Evolutionary conservation across 1,284 basidiomycete species (phyloP), one percentile per base, ranked within the genome.

Genomic region (Ganoderma multipileum): DNA sequence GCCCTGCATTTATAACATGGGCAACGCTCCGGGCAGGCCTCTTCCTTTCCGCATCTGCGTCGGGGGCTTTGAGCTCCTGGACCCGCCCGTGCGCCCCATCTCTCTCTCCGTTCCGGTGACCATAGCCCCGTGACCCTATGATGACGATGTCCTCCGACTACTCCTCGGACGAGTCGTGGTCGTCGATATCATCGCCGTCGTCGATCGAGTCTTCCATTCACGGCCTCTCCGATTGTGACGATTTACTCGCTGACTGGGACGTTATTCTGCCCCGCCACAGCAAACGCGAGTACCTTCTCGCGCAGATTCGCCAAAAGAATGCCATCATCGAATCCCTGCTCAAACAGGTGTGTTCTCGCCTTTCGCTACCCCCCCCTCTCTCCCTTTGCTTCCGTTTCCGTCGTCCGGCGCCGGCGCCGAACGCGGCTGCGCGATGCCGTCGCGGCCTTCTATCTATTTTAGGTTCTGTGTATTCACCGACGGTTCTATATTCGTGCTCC

Each of bases 301-400:
- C 91, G 3, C 91, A 94, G 77, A 91, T 95, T 71, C 86, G 89
- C 67, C 91, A 94, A 81, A 95, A 95, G 81, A 93, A 95, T 80
- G 83, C 87, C 28, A 90, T 94, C 73, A 95, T 95, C 73, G 91
- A 94, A 73, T 90, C 89, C 18, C 85, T 95, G 36, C 84, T 95
- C 74, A 93, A 93, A 77, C 91, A 94, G 83, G 92, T 90, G 41
- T 30, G 84, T 78, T 18, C 54, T 44, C 61, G 54, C 7, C 63
- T 12, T 8, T 33, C 7, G 23, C 23, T 26, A 12, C 38, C 23
- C 54, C 72, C 11, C 18, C 6, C 36, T 23, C 8, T 66, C n/a
- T 7, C 23, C n/a, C 8, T 66, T n/a, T 7, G 18, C n/a, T 20
- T 58, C 65, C 33, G 8, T n/a, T n/a, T 42, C 20, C 42, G 42